Conservation (phyloP, 192 early-diverging fungal species). For the Dimargaris verticillata region DNA sequence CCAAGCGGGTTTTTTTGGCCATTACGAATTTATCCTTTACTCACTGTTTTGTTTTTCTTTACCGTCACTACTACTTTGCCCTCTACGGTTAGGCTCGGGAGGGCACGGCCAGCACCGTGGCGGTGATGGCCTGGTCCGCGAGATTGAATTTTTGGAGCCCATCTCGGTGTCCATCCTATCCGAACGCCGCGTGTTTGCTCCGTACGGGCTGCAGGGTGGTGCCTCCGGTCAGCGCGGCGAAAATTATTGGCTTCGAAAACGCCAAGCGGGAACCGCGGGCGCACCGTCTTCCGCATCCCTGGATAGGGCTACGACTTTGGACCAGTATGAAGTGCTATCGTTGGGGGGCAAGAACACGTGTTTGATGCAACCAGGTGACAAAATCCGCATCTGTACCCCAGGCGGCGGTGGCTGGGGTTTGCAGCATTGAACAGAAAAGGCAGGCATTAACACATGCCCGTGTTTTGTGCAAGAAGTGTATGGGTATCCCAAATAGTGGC, state of each 20-base stretch:
- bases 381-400: conserved; percentile 71
- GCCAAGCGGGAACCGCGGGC: conserved; percentile 8
- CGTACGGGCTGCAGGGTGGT: conserved; percentile 78
- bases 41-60: too few relatives aligned
- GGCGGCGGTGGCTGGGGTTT: conserved; percentile 92
- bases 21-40: too few relatives aligned
- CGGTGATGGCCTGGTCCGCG: conserved; percentile 84
- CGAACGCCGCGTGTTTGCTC: conserved; percentile 76
- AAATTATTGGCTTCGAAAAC: conserved; percentile 62
- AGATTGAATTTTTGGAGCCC: conserved; percentile 78
- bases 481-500: too few relatives aligned
- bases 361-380: conserved; percentile 57
- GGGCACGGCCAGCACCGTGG: conserved; percentile 60
- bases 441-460: too few relatives aligned
- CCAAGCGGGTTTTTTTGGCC: too few relatives aligned
- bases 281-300: neutral
- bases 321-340: conserved; percentile 31
- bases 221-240: conserved; percentile 45
- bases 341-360: conserved; percentile 84
- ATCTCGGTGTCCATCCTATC: conserved; percentile 81
- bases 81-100: conserved; percentile 54
- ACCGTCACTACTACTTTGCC: too few relatives aligned
- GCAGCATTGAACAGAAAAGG: too few relatives aligned
- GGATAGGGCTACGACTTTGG: conserved; percentile 1
- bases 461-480: too few relatives aligned